phyloP scores from a whole-genome alignment of 345 rosid species.

The Draba incana region DNA sequence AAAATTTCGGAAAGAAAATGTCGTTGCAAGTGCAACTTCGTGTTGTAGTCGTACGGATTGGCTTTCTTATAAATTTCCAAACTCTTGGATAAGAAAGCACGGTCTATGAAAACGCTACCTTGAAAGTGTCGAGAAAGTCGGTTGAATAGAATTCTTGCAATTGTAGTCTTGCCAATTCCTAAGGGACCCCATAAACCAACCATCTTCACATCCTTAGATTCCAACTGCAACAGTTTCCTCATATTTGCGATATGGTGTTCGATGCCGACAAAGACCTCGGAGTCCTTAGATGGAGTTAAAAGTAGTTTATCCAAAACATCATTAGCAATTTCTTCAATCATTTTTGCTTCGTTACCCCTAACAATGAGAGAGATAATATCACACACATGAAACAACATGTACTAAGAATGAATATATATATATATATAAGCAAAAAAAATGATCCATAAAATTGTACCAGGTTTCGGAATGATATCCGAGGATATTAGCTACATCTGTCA shows the following conservation, averaged over 20 bases:
- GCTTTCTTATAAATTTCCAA: not conserved
- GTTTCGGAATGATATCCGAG: constrained; percentile 10
- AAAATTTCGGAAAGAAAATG: constrained; percentile 3
- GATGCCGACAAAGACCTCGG: not conserved
- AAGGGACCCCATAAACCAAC: constrained; percentile 6
- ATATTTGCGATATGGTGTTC: not conserved
- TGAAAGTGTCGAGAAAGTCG: not conserved
- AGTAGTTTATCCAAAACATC: not conserved
- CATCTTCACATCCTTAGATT: not conserved
- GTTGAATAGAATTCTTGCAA: not conserved
- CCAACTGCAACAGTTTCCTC: not conserved
- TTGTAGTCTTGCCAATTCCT: constrained; percentile 18
- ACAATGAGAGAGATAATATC: not conserved
- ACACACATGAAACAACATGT: not conserved
- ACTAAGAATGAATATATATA: no score
- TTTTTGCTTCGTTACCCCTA: not conserved
- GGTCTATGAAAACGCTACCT: not conserved
- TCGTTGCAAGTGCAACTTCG: not conserved
- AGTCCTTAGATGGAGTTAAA: not conserved
- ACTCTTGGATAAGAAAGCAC: not conserved
- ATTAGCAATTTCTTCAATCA: not conserved
- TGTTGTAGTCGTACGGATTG: not conserved
- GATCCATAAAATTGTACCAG: not conserved
- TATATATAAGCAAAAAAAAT: no score
- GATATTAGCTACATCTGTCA: constrained; percentile 15